phyloP scores from a whole-genome alignment of 306 rosid genomes.

The Quercus cerris region DNA sequence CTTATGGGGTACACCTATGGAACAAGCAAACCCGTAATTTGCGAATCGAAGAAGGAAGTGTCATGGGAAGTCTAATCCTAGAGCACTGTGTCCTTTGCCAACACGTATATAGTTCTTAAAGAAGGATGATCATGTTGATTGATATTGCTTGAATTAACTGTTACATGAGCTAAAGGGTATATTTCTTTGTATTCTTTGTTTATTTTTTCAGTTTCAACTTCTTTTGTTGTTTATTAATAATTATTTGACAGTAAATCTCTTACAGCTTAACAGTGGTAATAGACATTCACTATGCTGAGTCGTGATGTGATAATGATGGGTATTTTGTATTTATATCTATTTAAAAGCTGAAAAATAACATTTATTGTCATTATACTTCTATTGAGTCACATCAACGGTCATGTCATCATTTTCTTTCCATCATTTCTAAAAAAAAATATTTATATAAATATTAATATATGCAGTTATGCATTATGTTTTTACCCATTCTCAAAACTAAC shows the following conservation, averaged over 20 bases:
- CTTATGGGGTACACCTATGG: conserved; percentile 76
- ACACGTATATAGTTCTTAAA: conserved; percentile 17
- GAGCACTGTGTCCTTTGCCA: conserved; percentile 52
- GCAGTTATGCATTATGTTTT: no score
- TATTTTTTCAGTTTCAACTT: not conserved
- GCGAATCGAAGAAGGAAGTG: conserved; percentile 64
- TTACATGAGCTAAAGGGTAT: not conserved
- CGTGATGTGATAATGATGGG: not conserved
- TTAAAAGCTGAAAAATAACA: fast-evolving
- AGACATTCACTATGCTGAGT: not conserved
- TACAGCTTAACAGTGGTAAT: not conserved
- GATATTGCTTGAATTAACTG: not conserved
- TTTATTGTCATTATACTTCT: no score
- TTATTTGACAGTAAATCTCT: not conserved
- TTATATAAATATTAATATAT: no score
- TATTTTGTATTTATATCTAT: no score
- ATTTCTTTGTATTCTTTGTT: not conserved
- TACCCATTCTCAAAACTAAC: no score
- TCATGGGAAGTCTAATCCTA: conserved; percentile 48
- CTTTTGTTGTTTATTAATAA: no score
- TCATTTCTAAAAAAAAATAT: no score
- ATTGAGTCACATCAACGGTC: fast-evolving
- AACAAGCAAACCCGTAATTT: conserved; percentile 58
- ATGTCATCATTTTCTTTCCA: no score
- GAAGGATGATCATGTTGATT: not conserved